Base-by-base conservation (phyloP, 1,284 basidiomycete genomes). In the Cerioporus squamosus region DNA sequence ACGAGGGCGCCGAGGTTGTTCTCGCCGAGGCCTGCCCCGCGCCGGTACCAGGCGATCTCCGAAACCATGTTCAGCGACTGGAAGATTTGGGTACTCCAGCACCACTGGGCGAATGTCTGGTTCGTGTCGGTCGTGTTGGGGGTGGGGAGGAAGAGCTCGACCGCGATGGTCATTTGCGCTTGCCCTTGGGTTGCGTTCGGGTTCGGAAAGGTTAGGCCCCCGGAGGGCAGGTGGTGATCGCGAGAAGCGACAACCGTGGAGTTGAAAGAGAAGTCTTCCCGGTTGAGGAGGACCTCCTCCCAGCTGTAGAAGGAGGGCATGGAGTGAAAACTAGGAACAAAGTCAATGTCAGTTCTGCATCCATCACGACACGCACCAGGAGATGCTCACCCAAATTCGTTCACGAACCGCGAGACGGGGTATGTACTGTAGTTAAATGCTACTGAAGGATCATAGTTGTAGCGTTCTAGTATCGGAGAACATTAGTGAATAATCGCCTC, bases 251-350 rank as follows among this genome's bases (percentile, higher is more conserved):
- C 82, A 5, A 83, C 81, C 0, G 80, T 81, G 0, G 83, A 85
- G 69, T 87, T 86, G 75, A 87, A 85, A 14, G 74, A 74, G 70
- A 83, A 87, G 62, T 83, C 82, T 12, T 77, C 77, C 0, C 78
- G 74, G 3, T 77, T 78, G 15, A 72, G 64, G 17, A 88, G 78
- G 0, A 85, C 82, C 62, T 86, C 81, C 66, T 87, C 79, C 81
- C 85, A 86, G 52, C 77, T 81, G 63, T 84, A 84, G 70, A 87
- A 83, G 0, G 83, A 87, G 0, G 86, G 84, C 79, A 86, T 82
- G 0, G 85, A 86, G 66, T 86, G 86, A 72, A 86, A 87, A 18
- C 84, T 85, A 39, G 3, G 15, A 43, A n/a, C n/a, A n/a, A n/a
- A n/a, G n/a, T 44, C 40, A 23, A 26, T 5, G 40, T 24, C 15